Conservation (phyloP, 2,329 filamentous ascomycete genomes). For the Stagonosporopsis rhizophila region DNA sequence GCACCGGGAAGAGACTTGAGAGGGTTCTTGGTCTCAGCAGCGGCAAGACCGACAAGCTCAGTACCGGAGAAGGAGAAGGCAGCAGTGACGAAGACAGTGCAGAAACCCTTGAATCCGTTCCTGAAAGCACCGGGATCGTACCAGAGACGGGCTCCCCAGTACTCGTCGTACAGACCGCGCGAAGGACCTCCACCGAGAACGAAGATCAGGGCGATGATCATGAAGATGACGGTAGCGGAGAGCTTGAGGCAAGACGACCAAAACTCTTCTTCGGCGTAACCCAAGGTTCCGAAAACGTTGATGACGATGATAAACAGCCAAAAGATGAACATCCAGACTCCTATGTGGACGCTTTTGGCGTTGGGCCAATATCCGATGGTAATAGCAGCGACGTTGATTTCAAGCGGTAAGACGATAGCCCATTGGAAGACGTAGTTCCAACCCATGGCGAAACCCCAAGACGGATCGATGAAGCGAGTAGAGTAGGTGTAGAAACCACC, state of each 20-base stretch:
- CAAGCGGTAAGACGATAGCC: constrained; percentile 49
- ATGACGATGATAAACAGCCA: constrained; percentile 47
- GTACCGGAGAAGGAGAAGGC: constrained; percentile 69
- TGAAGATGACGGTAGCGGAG: constrained; percentile 47
- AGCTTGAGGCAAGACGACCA: constrained; percentile 49
- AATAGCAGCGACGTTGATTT: constrained; percentile 48
- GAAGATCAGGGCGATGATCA: constrained; percentile 59
- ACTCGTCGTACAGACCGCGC: constrained; percentile 55
- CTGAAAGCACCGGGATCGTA: constrained; percentile 60
- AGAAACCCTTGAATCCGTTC: constrained; percentile 70
- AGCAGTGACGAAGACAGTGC: constrained; percentile 68
- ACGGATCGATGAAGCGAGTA: constrained; percentile 57
- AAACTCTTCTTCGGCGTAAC: constrained; percentile 53
- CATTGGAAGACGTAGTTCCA: constrained; percentile 50
- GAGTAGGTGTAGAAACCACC: constrained; percentile 61
- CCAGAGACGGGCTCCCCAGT: constrained; percentile 69
- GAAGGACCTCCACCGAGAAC: constrained; percentile 64
- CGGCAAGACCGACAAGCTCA: constrained; percentile 67
- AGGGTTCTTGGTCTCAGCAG: constrained; percentile 65
- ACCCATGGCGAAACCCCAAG: constrained; percentile 51
- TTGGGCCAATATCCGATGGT: constrained; percentile 49
- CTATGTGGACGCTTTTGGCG: constrained; percentile 25
- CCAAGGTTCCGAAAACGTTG: constrained; percentile 50
- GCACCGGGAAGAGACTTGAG: constrained; percentile 56
- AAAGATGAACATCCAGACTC: constrained; percentile 50